phyloP scores from a whole-genome alignment of 352 stramenopile species.

The Globisporangium nagaii region DNA sequence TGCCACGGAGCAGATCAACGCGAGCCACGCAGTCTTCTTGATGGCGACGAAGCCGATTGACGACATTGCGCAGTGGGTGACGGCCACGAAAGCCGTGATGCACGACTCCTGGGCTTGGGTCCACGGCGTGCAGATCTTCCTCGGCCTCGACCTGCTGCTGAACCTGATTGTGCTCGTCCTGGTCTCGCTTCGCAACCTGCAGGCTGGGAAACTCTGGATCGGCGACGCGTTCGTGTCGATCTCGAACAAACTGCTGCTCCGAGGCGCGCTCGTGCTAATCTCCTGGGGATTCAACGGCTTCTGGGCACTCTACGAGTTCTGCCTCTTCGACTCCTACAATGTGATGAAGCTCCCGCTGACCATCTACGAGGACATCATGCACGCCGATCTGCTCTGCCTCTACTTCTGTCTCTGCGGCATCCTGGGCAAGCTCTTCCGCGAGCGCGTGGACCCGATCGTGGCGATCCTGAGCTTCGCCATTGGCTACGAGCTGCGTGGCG shows the following conservation, averaged over 20 bases:
- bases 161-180: conserved; percentile 24
- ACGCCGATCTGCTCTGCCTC: conserved; percentile 19
- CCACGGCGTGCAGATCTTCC: conserved; percentile 31
- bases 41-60: background rate
- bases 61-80: conserved; percentile 6
- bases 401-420: conserved; percentile 3
- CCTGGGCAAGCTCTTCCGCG: background rate
- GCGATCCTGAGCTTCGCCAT: background rate
- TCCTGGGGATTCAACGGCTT: conserved; percentile 28
- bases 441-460: background rate
- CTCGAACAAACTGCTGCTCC: conserved; percentile 15
- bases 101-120: conserved; percentile 33
- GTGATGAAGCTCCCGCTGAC: conserved; percentile 12
- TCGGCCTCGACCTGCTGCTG: conserved; percentile 24
- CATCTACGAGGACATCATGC: conserved; percentile 26
- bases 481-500: background rate
- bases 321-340: conserved; percentile 17
- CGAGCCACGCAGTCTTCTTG: conserved; percentile 14
- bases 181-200: conserved; percentile 24
- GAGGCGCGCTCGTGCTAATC: conserved; percentile 16
- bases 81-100: background rate
- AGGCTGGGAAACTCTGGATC: conserved; percentile 31
- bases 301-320: conserved; percentile 34
- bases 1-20: conserved; percentile 19
- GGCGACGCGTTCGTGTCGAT: conserved; percentile 34